Percentiles rank a stretch among this genome's conserved stretches.
Evolutionary conservation across 441 rosid genomes (phyloP).

Genomic region (Corymbia citriodora): DNA sequence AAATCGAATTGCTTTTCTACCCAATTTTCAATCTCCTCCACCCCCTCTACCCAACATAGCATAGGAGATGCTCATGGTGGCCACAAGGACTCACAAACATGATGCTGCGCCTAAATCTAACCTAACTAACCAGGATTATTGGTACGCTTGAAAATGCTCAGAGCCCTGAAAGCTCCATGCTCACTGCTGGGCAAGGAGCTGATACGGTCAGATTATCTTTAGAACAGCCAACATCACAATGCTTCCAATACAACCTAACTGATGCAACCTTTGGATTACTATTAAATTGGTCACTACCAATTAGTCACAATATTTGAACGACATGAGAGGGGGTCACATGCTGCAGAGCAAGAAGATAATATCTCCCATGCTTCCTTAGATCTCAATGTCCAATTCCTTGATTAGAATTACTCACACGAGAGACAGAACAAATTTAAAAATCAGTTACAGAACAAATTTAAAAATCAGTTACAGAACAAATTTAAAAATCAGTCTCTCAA

Average conservation of each 20-base stretch:
- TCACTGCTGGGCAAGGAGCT: neutral
- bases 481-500: neutral
- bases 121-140: neutral
- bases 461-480: too few relatives aligned
- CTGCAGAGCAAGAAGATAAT: neutral
- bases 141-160: neutral
- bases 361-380: neutral
- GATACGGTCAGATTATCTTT: neutral
- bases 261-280: neutral
- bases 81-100: neutral
- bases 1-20: neutral
- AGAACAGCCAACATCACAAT: neutral
- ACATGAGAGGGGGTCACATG: neutral
- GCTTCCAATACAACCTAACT: neutral
- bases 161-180: neutral
- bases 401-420: neutral
- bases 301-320: neutral
- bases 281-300: neutral
- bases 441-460: too few relatives aligned
- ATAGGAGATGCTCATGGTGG: neutral
- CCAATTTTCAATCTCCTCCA: neutral
- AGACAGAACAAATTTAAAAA: too few relatives aligned
- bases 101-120: neutral
- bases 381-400: neutral
- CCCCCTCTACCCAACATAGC: neutral